These are phyloP conservation scores for Neolentinus lepideus DNA, from an alignment of 1,284 basidiomycete species.

Conservation along the genomic window DNA sequence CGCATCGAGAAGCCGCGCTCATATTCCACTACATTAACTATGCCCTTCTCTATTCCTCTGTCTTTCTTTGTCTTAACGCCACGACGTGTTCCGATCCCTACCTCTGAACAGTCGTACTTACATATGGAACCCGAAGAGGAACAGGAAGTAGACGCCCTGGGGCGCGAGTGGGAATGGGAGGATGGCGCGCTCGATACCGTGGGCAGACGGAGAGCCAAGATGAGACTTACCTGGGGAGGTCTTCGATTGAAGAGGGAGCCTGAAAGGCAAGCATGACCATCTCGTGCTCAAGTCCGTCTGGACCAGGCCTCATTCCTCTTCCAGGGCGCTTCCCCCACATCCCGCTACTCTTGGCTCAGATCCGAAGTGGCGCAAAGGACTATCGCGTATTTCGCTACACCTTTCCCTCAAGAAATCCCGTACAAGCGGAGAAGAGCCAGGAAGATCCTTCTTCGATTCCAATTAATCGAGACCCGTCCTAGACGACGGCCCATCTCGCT, in stretches of 20 bases:
- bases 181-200: neutral
- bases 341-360: neutral
- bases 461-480: neutral
- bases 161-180: neutral
- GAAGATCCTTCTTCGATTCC: neutral
- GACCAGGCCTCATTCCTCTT: too few relatives aligned
- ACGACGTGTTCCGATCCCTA: neutral
- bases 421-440: neutral
- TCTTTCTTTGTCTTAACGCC: neutral
- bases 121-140: neutral
- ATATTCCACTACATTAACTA: neutral
- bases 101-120: neutral
- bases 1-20: too few relatives aligned
- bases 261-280: too few relatives aligned
- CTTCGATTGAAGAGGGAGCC: neutral
- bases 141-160: neutral
- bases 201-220: neutral
- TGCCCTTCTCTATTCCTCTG: neutral
- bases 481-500: neutral
- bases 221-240: neutral
- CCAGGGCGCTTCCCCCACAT: neutral
- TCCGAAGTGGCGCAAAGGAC: neutral
- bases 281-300: too few relatives aligned
- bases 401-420: neutral
- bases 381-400: neutral